A percentile compares a stretch with the other conserved stretches of the same genome.
Evolutionary conservation across 441 rosid species (phyloP).

Genomic region (Manihot esculenta): DNA sequence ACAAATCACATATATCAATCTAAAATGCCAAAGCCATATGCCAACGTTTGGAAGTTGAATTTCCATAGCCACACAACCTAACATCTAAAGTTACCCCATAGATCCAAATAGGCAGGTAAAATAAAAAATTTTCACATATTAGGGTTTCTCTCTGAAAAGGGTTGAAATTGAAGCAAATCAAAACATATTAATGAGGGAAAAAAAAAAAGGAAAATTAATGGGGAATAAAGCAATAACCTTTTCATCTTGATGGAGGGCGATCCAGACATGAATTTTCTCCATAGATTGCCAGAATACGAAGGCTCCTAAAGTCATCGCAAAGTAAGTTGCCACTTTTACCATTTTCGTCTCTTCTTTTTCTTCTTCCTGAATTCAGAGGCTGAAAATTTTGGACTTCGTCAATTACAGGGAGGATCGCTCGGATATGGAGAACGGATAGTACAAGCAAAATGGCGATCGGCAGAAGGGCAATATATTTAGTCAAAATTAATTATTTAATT

Average conservation of each 20-base stretch:
- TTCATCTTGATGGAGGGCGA: slow-evolving; percentile 76
- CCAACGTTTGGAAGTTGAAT: neutral
- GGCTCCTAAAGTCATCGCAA: slow-evolving; percentile 60
- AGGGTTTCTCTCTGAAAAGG: too few relatives aligned
- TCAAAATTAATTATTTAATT: too few relatives aligned
- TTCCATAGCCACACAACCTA: neutral
- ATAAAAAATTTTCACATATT: too few relatives aligned
- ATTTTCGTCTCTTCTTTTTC: slow-evolving; percentile 24
- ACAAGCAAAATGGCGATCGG: too few relatives aligned
- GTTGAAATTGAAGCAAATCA: neutral
- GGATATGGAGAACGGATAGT: too few relatives aligned
- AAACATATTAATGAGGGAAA: too few relatives aligned
- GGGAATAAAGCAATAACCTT: slow-evolving; percentile 35
- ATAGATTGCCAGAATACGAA: slow-evolving; percentile 64
- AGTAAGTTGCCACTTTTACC: slow-evolving; percentile 52
- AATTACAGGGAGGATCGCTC: too few relatives aligned
- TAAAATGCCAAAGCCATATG: neutral
- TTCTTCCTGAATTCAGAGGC: neutral
- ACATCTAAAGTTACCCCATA: neutral
- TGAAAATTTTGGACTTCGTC: too few relatives aligned
- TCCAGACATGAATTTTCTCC: slow-evolving; percentile 71
- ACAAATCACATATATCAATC: neutral
- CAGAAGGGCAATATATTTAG: too few relatives aligned
- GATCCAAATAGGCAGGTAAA: too few relatives aligned
- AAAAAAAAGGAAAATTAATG: neutral